Evolutionary conservation across 495 filamentous ascomycete genomes (phyloP), one percentile per base, ranked within the genome.

Genomic region (Apiosordaria backusii): DNA sequence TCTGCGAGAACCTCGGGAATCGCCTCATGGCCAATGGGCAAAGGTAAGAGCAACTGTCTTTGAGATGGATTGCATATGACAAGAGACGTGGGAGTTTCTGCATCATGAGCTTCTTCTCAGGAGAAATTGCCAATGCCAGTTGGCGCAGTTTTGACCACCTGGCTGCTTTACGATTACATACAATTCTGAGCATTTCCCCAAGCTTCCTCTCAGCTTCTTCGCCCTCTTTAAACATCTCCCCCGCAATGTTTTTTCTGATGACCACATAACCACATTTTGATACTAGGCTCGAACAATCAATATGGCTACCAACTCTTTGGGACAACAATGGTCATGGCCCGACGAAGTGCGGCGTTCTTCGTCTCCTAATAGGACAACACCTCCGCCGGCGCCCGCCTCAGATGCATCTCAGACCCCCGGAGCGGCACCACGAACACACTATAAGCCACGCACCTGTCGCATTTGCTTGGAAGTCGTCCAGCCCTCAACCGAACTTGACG

Each of bases 391-490:
- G 5, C 52, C 52, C 10, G n/a, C 52, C n/a, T 15, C 63, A 61
- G 29, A 22, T 57, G 7, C 50, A 54, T n/a, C 52, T 19, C 67
- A 75, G 29, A 65, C 72, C 24, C 62, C 74, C 19, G 74, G 71
- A 7, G 72, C 68, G 61, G 68, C 67, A 35, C 72, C 62, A 61
- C 70, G 77, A 68, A 82, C 78, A 66, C 81, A 84, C 69, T 93
- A 89, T 74, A 81, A 83, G 25, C 83, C 89, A 24, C 87, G 93
- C 55, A 89, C 85, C 63, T 99, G 95, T 76, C 91, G 95, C 61
- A 99, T 99, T 68, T 99, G 95, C 73, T 82, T 97, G 57, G 95
- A 97, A 68, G 88, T 83, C 1, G 91, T 97, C 25, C 78, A 87
- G 40, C 91, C 93, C 2, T 94, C 91, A 13, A 89, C 88, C 69